These are phyloP conservation scores for Pseudomicrostroma phylloplanum DNA, from an alignment of 1,284 basidiomycete genomes.

Conservation along the genomic window DNA sequence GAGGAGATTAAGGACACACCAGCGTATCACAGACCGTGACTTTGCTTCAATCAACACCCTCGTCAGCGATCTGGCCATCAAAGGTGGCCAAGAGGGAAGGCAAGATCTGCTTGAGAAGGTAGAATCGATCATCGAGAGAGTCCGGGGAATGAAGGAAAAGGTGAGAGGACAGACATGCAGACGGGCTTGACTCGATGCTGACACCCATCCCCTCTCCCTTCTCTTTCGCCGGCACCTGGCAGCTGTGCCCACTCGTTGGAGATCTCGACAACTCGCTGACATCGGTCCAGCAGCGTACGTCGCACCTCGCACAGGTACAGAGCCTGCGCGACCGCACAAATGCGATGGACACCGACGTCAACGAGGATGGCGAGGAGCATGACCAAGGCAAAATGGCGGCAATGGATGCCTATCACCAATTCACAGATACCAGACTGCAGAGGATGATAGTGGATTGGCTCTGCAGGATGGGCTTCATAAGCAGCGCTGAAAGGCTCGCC, in stretches of 20 bases:
- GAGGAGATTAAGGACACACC: constrained; percentile 35
- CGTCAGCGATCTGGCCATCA: neutral
- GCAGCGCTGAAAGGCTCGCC: constrained; percentile 26
- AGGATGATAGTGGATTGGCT: constrained; percentile 90
- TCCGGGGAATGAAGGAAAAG: constrained; percentile 74
- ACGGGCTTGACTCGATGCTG: neutral
- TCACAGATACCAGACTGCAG: constrained; percentile 73
- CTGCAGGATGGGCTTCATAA: constrained; percentile 60
- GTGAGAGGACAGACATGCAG: constrained; percentile 53
- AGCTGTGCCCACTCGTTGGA: neutral
- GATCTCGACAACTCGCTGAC: constrained; percentile 9
- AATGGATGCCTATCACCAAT: constrained; percentile 49
- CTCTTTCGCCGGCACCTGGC: too few species aligned
- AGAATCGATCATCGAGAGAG: constrained; percentile 67
- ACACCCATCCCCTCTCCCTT: too few species aligned
- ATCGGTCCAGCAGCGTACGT: constrained; percentile 14
- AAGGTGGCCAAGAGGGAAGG: constrained; percentile 4
- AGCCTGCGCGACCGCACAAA: neutral
- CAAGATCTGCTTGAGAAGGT: constrained; percentile 54
- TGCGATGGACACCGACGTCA: neutral
- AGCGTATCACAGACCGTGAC: constrained; percentile 36
- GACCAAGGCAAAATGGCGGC: constrained; percentile 8
- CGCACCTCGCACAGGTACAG: constrained; percentile 30
- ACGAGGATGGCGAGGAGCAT: neutral
- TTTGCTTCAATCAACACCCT: constrained; percentile 15